Conservation (phyloP, 768 basidiomycete species). For the Serendipita sp. region DNA sequence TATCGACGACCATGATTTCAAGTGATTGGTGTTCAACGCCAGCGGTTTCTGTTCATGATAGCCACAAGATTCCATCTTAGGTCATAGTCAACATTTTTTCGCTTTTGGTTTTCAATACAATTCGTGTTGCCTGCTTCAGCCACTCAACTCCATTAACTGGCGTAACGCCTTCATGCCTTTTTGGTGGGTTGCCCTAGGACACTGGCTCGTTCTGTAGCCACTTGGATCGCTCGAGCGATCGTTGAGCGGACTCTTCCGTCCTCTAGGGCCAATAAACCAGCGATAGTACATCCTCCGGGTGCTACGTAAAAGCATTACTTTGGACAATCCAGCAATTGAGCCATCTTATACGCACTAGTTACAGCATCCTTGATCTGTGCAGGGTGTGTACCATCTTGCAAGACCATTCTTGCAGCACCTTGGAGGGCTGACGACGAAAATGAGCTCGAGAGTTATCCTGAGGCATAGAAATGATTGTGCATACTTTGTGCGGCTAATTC, state of each 20-base stretch:
- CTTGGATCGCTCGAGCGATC: slow-evolving; percentile 86
- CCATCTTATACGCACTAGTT: slow-evolving; percentile 49
- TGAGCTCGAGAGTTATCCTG: background rate
- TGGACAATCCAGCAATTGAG: background rate
- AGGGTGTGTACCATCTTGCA: slow-evolving; percentile 79
- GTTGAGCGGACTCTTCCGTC: slow-evolving; percentile 88
- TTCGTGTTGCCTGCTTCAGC: background rate
- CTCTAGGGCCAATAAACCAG: slow-evolving; percentile 87
- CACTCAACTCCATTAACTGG: background rate
- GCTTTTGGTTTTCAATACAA: background rate
- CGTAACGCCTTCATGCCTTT: slow-evolving; percentile 23
- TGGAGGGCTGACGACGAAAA: slow-evolving; percentile 31
- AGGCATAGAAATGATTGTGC: background rate
- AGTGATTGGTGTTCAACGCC: no score
- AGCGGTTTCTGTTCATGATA: no score
- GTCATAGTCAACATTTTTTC: background rate
- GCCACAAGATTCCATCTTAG: background rate
- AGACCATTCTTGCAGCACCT: slow-evolving; percentile 90
- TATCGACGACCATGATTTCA: background rate
- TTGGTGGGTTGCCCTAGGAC: slow-evolving; percentile 61
- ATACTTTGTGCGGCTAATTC: slow-evolving; percentile 92
- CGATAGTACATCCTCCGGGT: slow-evolving; percentile 96
- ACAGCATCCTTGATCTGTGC: slow-evolving; percentile 96
- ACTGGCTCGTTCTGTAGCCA: slow-evolving; percentile 79
- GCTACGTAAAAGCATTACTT: slow-evolving; percentile 33